A percentile compares a stretch with the other conserved stretches of the same genome.
phyloP scores from a whole-genome alignment of 768 basidiomycete genomes.

The Psilocybe cyanescens region DNA sequence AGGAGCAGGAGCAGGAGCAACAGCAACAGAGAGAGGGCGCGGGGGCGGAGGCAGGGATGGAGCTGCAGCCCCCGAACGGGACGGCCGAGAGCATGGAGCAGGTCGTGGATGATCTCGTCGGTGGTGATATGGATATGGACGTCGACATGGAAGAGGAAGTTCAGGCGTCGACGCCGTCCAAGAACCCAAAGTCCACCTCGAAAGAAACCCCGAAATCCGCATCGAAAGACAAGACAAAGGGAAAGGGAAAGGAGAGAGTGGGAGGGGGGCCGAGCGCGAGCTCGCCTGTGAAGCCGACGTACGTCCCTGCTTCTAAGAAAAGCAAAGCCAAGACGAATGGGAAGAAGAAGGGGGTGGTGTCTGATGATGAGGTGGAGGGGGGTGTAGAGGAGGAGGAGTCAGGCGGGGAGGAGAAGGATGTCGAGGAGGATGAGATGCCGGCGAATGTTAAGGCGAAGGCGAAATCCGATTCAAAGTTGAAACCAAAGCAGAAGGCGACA shows the following conservation, averaged over 20 bases:
- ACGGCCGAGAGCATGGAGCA: slow-evolving; percentile 37
- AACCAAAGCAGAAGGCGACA: not conserved
- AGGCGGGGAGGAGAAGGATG: slow-evolving; percentile 18
- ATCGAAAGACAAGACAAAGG: not conserved
- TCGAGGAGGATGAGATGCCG: not conserved
- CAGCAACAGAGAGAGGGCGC: too few species aligned
- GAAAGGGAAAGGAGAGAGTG: not conserved
- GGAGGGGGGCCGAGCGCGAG: not conserved
- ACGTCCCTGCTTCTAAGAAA: not conserved
- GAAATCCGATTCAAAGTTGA: not conserved
- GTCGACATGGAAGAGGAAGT: slow-evolving; percentile 6
- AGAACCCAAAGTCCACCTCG: not conserved
- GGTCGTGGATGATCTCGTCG: slow-evolving; percentile 16
- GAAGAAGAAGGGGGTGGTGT: too few species aligned
- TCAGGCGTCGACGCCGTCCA: slow-evolving; percentile 8
- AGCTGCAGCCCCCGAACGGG: slow-evolving; percentile 22
- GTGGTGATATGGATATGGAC: slow-evolving; percentile 15
- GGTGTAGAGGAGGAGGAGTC: not conserved
- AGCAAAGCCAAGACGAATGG: not conserved
- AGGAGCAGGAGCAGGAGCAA: not conserved
- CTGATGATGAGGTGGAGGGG: too few species aligned
- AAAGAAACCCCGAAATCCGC: too few species aligned
- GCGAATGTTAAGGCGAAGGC: not conserved
- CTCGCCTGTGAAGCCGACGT: not conserved
- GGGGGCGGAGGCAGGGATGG: slow-evolving; percentile 1